These are phyloP conservation scores for Syncephalastrum racemosum DNA, from an alignment of 371 early-diverging fungal genomes.

Conservation along the genomic window DNA sequence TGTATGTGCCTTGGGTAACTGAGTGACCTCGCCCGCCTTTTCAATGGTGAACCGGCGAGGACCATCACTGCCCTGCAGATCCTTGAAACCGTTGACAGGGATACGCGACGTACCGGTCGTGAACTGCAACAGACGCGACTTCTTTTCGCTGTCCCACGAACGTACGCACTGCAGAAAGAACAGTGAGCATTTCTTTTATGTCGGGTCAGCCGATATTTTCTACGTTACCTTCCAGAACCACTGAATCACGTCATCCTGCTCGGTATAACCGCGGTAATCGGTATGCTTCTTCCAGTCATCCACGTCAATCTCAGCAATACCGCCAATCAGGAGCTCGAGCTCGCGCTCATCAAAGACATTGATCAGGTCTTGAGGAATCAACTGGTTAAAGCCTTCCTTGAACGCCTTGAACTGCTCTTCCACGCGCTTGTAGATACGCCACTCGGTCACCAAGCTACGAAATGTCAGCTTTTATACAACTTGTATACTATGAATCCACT, in stretches of 20 bases:
- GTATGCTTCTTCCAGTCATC: slow-evolving; percentile 99
- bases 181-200: neutral
- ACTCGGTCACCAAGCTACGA: slow-evolving; percentile 71
- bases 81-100: slow-evolving; percentile 98
- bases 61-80: slow-evolving; percentile 96
- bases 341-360: slow-evolving; percentile 98
- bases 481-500: slow-evolving; percentile 7
- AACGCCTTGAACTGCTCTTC: slow-evolving; percentile 96
- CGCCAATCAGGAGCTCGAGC: slow-evolving; percentile 97
- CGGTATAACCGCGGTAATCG: slow-evolving; percentile 95
- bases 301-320: slow-evolving; percentile 97
- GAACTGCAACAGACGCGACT: slow-evolving; percentile 94
- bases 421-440: slow-evolving; percentile 83
- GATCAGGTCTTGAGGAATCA: slow-evolving; percentile 92
- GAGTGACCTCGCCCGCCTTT: slow-evolving; percentile 84
- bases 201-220: neutral
- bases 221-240: slow-evolving; percentile 95
- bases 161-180: slow-evolving; percentile 65
- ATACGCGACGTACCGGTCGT: slow-evolving; percentile 98
- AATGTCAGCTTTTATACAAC: neutral
- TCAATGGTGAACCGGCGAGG: slow-evolving; percentile 96
- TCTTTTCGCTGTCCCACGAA: slow-evolving; percentile 90
- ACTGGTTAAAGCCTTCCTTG: slow-evolving; percentile 92
- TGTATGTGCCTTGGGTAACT: slow-evolving; percentile 93
- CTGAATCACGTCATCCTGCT: slow-evolving; percentile 92